Conservation (phyloP, 495 filamentous ascomycete species). For the Lophium mytilinum region DNA sequence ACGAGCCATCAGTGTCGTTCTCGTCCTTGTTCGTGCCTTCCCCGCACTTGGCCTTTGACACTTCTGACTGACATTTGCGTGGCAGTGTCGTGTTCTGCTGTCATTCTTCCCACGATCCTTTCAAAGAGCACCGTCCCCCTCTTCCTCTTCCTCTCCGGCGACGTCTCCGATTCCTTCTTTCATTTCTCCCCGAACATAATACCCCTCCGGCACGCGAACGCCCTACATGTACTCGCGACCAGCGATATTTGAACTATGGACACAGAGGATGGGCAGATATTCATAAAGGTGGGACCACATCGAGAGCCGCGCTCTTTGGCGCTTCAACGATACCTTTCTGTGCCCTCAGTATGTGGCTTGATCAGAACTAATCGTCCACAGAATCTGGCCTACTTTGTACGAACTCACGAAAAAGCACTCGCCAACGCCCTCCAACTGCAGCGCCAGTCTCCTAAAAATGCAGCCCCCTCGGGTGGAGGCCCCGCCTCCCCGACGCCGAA, state of each 20-base stretch:
- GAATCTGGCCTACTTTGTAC: constrained; percentile 92
- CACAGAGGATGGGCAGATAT: constrained; percentile 30
- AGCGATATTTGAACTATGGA: constrained; percentile 18
- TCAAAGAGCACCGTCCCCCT: not conserved
- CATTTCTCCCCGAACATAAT: not conserved
- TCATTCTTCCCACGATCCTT: not conserved
- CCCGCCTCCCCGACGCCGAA: constrained; percentile 36
- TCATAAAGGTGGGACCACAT: constrained; percentile 28
- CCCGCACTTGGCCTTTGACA: not conserved
- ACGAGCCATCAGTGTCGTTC: too few species aligned
- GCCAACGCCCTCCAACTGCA: constrained; percentile 88
- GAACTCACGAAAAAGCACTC: constrained; percentile 92
- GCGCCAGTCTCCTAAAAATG: constrained; percentile 60
- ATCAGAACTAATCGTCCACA: constrained; percentile 31
- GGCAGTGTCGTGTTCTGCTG: not conserved
- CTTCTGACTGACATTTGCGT: not conserved
- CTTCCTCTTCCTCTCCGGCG: not conserved
- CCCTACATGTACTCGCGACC: constrained; percentile 19
- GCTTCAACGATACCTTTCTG: not conserved
- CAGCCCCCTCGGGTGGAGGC: constrained; percentile 34
- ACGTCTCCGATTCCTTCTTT: not conserved
- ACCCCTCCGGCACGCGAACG: not conserved
- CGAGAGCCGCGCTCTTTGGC: too few species aligned
- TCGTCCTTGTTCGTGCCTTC: too few species aligned
- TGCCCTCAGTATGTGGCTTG: not conserved